Percentiles rank a stretch among this genome's conserved stretches.
Conservation (phyloP, 2,329 filamentous ascomycete species). For the Chaetomiaceae sp. region DNA sequence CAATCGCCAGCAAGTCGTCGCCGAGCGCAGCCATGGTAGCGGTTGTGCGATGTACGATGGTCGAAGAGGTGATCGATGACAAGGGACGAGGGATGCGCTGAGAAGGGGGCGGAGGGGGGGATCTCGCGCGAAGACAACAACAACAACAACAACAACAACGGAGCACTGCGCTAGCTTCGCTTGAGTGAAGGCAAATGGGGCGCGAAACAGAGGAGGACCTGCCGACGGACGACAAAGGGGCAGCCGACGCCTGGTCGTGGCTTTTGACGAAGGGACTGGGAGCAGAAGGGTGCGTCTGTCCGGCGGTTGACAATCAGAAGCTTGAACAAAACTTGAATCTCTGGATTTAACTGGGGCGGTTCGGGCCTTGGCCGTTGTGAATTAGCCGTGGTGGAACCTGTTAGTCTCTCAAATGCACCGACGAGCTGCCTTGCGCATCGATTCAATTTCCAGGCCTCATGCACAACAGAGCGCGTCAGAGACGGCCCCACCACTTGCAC, state of each 20-base stretch:
- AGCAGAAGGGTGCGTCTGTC: constrained; percentile 2
- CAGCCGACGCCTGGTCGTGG: constrained; percentile 18
- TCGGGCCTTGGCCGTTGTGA: constrained; percentile 21
- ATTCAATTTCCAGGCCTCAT: constrained; percentile 27
- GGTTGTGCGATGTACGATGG: constrained; percentile 3
- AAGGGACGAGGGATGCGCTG: constrained; percentile 1
- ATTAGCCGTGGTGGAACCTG: constrained; percentile 15
- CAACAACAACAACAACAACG: background rate
- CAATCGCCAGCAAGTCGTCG: constrained; percentile 88
- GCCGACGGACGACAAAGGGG: background rate
- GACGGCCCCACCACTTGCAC: background rate
- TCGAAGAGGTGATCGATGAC: background rate
- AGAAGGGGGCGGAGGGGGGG: background rate
- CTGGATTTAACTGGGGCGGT: constrained; percentile 21
- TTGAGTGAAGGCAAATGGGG: background rate
- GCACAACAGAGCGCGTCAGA: constrained; percentile 8
- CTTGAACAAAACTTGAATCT: constrained; percentile 21
- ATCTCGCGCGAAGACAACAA: background rate
- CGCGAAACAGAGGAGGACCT: background rate
- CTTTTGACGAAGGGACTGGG: constrained; percentile 6
- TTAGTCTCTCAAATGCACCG: background rate
- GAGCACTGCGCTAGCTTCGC: background rate
- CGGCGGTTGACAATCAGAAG: constrained; percentile 18
- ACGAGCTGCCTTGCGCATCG: constrained; percentile 14
- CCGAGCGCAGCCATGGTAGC: constrained; percentile 81